These are phyloP conservation scores for Lipomyces kockii DNA, from an alignment of 805 yeast genomes.

Conservation along the genomic window DNA sequence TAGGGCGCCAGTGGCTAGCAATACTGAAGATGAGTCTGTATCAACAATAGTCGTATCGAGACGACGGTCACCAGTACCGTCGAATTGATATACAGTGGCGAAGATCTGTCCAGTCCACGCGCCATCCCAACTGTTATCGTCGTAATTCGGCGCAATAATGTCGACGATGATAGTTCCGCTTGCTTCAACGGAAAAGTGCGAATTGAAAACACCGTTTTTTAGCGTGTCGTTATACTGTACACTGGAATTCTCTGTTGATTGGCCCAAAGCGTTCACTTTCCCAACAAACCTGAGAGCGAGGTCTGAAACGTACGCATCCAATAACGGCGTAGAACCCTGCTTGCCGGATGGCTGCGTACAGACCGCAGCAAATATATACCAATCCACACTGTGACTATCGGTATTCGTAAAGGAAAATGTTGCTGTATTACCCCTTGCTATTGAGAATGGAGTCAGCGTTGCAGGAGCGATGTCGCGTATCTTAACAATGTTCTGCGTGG, in stretches of 20 bases:
- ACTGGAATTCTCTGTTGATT: not conserved
- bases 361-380: not conserved
- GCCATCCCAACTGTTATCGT: constrained; percentile 16
- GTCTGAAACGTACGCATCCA: not conserved
- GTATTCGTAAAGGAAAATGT: not conserved
- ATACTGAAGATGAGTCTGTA: constrained; percentile 22
- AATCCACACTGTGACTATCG: not conserved
- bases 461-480: not conserved
- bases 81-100: not conserved
- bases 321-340: not conserved
- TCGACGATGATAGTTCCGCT: not conserved
- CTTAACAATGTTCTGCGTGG: not conserved
- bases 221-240: not conserved
- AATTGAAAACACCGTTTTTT: not conserved
- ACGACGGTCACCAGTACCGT: constrained; percentile 10
- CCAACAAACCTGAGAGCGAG: constrained; percentile 1
- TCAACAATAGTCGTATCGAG: constrained; percentile 12
- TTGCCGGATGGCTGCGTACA: not conserved
- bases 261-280: not conserved
- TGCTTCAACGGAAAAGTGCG: not conserved
- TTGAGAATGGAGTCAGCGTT: not conserved
- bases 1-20: constrained; percentile 17
- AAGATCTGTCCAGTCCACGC: constrained; percentile 22
- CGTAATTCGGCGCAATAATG: constrained; percentile 20
- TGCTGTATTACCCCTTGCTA: not conserved